Evolutionary conservation across 768 basidiomycete genomes (phyloP).

Genomic region (Astraeus odoratus): DNA sequence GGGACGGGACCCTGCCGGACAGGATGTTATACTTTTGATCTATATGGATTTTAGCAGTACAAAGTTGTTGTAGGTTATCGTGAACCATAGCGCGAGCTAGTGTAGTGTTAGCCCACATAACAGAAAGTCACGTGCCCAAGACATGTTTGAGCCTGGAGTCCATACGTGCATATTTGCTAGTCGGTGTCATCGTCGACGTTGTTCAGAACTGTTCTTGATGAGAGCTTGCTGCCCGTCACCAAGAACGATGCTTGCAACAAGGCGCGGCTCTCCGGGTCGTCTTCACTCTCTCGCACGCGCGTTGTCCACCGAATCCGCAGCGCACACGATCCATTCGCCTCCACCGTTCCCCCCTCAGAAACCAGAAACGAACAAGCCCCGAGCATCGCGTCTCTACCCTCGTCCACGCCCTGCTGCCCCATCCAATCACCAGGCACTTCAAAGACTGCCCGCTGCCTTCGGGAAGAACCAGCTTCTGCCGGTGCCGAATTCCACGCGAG

Average conservation of each 20-base stretch:
- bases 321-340: conserved; percentile 21
- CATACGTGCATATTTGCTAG: no score
- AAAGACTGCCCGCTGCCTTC: conserved; percentile 61
- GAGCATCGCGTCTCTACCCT: conserved; percentile 34
- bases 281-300: conserved; percentile 15
- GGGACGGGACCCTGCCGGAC: no score
- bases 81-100: no score
- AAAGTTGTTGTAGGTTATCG: no score
- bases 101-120: no score
- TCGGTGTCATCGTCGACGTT: background rate
- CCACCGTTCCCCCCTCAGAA: conserved; percentile 25
- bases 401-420: conserved; percentile 31
- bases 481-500: conserved; percentile 72
- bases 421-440: conserved; percentile 29
- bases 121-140: no score
- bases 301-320: conserved; percentile 22
- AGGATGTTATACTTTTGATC: no score
- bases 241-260: conserved; percentile 18
- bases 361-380: conserved; percentile 22
- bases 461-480: conserved; percentile 78
- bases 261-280: conserved; percentile 9
- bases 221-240: conserved; percentile 10
- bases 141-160: no score
- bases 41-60: no score
- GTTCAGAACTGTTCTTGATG: conserved; percentile 4